Evolutionary conservation across 1,284 basidiomycete species (phyloP).

Genomic region (Trametes versicolor): DNA sequence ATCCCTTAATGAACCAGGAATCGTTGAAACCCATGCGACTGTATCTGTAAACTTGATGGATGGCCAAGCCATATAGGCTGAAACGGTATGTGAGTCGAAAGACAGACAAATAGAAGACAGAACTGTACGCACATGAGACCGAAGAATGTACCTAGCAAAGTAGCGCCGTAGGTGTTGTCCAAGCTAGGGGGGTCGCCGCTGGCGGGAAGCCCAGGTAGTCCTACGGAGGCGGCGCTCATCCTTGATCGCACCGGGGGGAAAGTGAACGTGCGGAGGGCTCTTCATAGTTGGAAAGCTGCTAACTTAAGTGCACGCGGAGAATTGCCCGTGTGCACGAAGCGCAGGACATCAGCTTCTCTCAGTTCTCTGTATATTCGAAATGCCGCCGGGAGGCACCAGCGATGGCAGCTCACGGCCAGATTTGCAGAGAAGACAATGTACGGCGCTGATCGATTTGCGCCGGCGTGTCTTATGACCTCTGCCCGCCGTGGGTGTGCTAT

Average conservation of each 20-base stretch:
- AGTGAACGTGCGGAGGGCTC: not conserved
- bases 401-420: too few species aligned
- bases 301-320: too few species aligned
- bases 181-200: constrained; percentile 3
- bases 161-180: constrained; percentile 20
- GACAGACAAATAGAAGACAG: not conserved
- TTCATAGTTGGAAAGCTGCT: too few species aligned
- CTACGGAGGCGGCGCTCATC: not conserved
- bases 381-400: too few species aligned
- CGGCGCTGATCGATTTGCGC: too few species aligned
- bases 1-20: not conserved
- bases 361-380: too few species aligned
- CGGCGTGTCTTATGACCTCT: too few species aligned
- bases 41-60: constrained; percentile 19
- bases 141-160: constrained; percentile 9
- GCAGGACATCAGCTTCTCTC: too few species aligned
- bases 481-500: too few species aligned
- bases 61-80: constrained; percentile 6
- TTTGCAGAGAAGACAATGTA: too few species aligned
- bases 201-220: not conserved
- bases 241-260: not conserved
- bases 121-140: not conserved
- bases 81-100: not conserved
- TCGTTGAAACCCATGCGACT: constrained; percentile 1
- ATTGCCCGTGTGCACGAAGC: too few species aligned